Base-by-base conservation (phyloP, 768 basidiomycete species). In the Auriscalpium vulgare region DNA sequence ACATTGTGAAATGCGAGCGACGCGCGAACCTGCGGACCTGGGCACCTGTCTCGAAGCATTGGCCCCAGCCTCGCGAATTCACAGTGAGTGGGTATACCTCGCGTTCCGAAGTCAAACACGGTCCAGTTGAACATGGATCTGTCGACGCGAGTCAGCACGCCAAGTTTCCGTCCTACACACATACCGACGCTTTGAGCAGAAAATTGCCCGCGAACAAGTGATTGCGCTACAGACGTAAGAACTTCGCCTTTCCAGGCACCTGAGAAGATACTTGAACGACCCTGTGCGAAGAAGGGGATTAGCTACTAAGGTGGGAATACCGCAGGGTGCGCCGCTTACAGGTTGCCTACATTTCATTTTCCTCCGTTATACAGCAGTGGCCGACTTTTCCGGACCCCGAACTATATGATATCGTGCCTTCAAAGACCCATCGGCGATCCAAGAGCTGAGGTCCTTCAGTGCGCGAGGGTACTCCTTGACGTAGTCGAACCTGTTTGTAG, bases 371-470 rank as follows among this genome's bases (percentile, higher is more conserved):
- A 94, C 10, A 95, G 71, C 74, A 90, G 67, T 1, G 78, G 80
- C 45, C 14, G 88, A 87, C 52, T 84, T 80, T 61, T 88, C 82
- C 46, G 91, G 69, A 2, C 89, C 89, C 51, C 87, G 75, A 0
- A 92, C 80, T 40, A 93, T 71, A 64, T 93, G 90, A 71, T 88
- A 91, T 61, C 84, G 87, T 14, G 85, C 77, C 67, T 91, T 87
- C 56, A 95, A 70, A n/a, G 83, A 77, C 7, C 91, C 89, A 23
- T 83, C 80, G 17, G 68, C 68, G 16, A 94, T 71, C 58, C 80
- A 83, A 23, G 73, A 66, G 0, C 77, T 74, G 37, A 92, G 71
- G 59, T 85, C 82, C 44, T 70, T 68, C 35, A 79, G 71, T 0
- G 85, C 91, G 36, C 71, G 75, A 3, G 78, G 73, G 65, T 76